phyloP scores from a whole-genome alignment of 2,329 filamentous ascomycete genomes.

The Alternaria viburni region DNA sequence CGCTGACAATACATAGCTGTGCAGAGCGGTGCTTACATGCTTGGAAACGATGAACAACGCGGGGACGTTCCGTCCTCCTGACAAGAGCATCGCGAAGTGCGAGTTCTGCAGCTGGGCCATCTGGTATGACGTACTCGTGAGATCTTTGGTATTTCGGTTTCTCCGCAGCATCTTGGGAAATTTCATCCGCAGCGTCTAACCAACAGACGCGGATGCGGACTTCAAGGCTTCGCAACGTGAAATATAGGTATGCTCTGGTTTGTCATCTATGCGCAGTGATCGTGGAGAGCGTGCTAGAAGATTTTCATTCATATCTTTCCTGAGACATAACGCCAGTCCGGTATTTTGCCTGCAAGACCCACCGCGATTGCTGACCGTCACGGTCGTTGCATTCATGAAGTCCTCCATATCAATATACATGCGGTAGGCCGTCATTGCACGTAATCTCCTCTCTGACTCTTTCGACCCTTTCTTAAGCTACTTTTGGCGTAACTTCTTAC shows the following conservation, averaged over 20 bases:
- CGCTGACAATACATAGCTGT: not conserved
- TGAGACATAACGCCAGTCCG: conserved; percentile 43
- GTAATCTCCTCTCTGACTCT: conserved; percentile 24
- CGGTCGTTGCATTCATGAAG: conserved; percentile 21
- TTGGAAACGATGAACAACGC: not conserved
- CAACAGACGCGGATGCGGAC: not conserved
- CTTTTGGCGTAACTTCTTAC: conserved; percentile 57
- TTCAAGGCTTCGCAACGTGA: not conserved
- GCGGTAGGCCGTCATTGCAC: conserved; percentile 28
- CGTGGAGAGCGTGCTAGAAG: conserved; percentile 32
- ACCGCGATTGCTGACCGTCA: conserved; percentile 35
- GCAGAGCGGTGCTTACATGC: not conserved
- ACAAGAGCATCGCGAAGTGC: not conserved
- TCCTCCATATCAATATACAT: conserved; percentile 32
- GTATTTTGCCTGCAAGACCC: conserved; percentile 39
- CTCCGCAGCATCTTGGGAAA: not conserved
- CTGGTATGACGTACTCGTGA: not conserved
- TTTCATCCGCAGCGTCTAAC: not conserved
- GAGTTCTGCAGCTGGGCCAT: not conserved
- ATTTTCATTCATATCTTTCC: conserved; percentile 46
- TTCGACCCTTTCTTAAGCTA: conserved; percentile 20
- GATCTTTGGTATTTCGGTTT: not conserved
- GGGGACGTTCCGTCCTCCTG: not conserved
- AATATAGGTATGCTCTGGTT: not conserved
- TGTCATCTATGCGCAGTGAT: not conserved